A percentile compares a stretch with the other conserved stretches of the same genome.
Conservation (phyloP, 306 rosid genomes). For the Pueraria montana region DNA sequence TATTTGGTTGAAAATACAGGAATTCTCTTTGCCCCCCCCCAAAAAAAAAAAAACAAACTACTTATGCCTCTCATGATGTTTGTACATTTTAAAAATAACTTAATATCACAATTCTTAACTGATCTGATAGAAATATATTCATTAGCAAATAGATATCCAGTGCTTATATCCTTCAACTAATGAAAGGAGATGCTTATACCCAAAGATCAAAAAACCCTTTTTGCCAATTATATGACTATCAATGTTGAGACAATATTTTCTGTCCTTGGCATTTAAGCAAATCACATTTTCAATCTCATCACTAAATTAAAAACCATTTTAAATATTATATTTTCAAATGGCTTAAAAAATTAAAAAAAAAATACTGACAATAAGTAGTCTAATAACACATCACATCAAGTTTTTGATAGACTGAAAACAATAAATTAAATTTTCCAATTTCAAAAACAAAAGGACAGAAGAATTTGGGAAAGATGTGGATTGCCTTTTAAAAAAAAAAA, state of each 20-base stretch:
- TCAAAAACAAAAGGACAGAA: constrained; percentile 5
- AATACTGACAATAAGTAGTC: constrained; percentile 19
- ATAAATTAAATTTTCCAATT: constrained; percentile 18
- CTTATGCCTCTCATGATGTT: neutral
- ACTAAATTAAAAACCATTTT: constrained; percentile 17
- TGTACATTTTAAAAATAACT: neutral
- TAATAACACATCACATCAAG: constrained; percentile 9
- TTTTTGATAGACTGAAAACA: neutral
- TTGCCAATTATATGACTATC: neutral
- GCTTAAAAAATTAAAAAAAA: neutral
- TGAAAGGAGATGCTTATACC: neutral
- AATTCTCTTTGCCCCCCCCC: neutral
- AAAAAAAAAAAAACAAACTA: neutral
- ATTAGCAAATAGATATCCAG: neutral
- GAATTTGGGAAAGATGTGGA: neutral
- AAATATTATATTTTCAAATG: constrained; percentile 11
- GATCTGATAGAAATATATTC: neutral
- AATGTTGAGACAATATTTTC: neutral
- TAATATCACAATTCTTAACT: neutral
- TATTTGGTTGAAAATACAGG: constrained; percentile 2
- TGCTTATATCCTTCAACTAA: neutral
- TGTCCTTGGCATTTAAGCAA: neutral
- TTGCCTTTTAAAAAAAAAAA: neutral
- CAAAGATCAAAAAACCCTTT: neutral
- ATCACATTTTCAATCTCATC: constrained; percentile 17